These are phyloP conservation scores for Clonostachys rhizophaga DNA, from an alignment of 2,329 filamentous ascomycete genomes.

Conservation along the genomic window DNA sequence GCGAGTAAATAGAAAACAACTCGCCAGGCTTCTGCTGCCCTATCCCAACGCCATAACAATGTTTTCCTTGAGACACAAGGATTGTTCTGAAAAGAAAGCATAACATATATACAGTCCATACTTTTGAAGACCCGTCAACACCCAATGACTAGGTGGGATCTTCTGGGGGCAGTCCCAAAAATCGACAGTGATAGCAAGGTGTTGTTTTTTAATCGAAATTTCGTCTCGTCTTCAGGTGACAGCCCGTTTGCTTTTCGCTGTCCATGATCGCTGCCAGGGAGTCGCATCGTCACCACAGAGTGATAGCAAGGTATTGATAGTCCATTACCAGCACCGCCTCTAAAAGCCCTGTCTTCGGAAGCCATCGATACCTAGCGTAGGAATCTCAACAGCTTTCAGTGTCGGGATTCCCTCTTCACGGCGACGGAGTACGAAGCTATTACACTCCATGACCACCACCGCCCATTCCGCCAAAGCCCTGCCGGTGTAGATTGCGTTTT, in stretches of 20 bases:
- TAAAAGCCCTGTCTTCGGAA: constrained; percentile 29
- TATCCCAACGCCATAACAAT: too few species aligned
- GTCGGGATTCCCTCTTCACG: constrained; percentile 67
- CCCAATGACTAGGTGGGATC: too few species aligned
- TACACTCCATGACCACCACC: constrained; percentile 70
- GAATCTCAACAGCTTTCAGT: constrained; percentile 62
- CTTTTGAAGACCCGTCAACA: too few species aligned
- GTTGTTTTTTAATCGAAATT: constrained; percentile 62
- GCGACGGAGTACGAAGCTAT: constrained; percentile 74
- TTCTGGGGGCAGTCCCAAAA: too few species aligned
- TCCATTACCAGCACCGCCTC: neutral
- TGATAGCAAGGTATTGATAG: too few species aligned
- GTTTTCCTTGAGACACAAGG: too few species aligned
- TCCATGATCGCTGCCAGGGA: constrained; percentile 41
- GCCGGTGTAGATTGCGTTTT: constrained; percentile 58
- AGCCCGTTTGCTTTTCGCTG: constrained; percentile 23
- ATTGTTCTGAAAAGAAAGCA: too few species aligned
- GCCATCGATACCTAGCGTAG: constrained; percentile 32
- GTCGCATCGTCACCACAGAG: constrained; percentile 64
- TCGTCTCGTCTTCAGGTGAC: constrained; percentile 62
- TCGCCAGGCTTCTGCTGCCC: too few species aligned
- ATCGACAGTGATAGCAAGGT: too few species aligned
- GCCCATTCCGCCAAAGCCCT: constrained; percentile 76
- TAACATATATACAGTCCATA: too few species aligned
- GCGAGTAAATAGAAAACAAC: too few species aligned